Percentiles rank a stretch among this genome's conserved stretches.
Conservation (phyloP, 805 yeast genomes). For the Saccharomyces kudriavzevii region DNA sequence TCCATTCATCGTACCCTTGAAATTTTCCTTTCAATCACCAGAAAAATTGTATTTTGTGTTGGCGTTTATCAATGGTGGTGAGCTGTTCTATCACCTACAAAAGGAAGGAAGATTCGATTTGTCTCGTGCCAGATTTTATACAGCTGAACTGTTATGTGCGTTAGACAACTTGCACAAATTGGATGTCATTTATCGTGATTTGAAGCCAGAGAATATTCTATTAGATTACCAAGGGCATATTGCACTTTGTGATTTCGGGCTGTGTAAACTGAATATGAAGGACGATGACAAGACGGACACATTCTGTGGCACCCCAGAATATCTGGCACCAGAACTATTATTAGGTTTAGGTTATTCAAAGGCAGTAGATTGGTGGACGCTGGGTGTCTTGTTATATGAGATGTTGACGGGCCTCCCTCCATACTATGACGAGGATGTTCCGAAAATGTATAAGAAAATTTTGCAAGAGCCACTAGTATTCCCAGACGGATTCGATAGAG, state of each 20-base stretch:
- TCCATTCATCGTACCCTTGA: conserved; percentile 93
- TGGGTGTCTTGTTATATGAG: conserved; percentile 87
- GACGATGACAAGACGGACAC: conserved; percentile 82
- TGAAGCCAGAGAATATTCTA: conserved; percentile 92
- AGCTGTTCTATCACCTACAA: conserved; percentile 87
- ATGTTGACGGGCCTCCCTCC: conserved; percentile 98
- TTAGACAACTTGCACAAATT: conserved; percentile 83
- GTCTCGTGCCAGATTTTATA: conserved; percentile 84
- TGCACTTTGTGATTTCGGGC: conserved; percentile 94
- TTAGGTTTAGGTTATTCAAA: conserved; percentile 91
- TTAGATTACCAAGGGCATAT: conserved; percentile 96
- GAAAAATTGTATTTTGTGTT: conserved; percentile 86
- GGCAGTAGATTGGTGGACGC: conserved; percentile 97
- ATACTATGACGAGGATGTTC: conserved; percentile 88
- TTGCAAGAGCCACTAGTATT: conserved; percentile 81
- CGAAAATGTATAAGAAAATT: conserved; percentile 89
- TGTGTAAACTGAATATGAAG: conserved; percentile 92
- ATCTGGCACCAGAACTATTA: conserved; percentile 88
- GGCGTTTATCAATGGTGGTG: conserved; percentile 95
- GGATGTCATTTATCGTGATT: conserved; percentile 89
- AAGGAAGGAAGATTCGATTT: conserved; percentile 81
- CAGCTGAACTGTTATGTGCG: conserved; percentile 89
- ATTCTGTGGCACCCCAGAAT: conserved; percentile 97
- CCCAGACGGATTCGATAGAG: conserved; percentile 79
- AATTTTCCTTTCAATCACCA: conserved; percentile 95